phyloP scores from a whole-genome alignment of 2,329 filamentous ascomycete species.

The Beauveria brongniartii region DNA sequence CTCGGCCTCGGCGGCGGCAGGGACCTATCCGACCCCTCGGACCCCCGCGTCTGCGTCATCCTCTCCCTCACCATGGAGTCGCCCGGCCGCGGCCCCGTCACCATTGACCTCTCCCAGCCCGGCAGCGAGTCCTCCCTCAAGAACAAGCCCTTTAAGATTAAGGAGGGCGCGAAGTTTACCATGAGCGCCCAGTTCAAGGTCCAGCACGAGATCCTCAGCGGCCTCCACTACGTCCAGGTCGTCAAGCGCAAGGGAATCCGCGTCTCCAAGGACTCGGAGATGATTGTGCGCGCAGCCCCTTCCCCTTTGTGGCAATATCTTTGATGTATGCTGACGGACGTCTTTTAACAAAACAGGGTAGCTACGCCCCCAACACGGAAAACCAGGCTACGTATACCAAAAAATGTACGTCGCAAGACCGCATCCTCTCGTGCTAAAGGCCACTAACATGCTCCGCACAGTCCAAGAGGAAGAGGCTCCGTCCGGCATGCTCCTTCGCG shows the following conservation, averaged over 20 bases:
- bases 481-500: constrained; percentile 80
- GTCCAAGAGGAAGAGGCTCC: constrained; percentile 90
- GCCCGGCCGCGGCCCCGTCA: constrained; percentile 72
- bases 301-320: neutral
- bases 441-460: constrained; percentile 27
- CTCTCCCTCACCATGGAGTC: constrained; percentile 82
- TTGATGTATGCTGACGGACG: neutral
- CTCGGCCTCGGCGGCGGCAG: constrained; percentile 74
- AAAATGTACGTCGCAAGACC: constrained; percentile 59
- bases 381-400: constrained; percentile 81
- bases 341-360: constrained; percentile 50
- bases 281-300: constrained; percentile 65
- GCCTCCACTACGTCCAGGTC: constrained; percentile 90
- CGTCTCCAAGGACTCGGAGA: constrained; percentile 91
- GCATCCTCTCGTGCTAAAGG: neutral
- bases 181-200: constrained; percentile 95
- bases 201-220: constrained; percentile 91
- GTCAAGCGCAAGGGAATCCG: constrained; percentile 84
- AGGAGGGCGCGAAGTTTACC: constrained; percentile 87
- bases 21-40: constrained; percentile 66
- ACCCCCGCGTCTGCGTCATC: constrained; percentile 89
- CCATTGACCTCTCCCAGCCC: constrained; percentile 73
- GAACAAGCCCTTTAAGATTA: constrained; percentile 92
- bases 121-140: constrained; percentile 73
- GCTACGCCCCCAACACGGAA: constrained; percentile 86